Conservation (phyloP, 768 basidiomycete species). For the Xanthoconium purpureum region DNA sequence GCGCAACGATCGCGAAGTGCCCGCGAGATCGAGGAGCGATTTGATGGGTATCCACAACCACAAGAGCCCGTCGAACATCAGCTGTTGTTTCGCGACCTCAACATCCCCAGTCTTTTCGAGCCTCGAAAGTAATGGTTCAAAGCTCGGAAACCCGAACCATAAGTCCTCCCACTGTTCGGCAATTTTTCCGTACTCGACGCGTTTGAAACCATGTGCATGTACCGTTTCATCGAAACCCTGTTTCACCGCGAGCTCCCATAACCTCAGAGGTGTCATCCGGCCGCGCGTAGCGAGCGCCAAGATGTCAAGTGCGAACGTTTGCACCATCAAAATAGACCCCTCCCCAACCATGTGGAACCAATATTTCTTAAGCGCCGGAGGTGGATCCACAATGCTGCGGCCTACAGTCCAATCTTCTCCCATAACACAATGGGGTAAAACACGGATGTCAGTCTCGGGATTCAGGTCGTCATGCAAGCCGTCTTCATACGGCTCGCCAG, state of each 20-base stretch:
- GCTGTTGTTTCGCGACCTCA: neutral
- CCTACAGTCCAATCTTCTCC: neutral
- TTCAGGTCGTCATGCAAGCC: neutral
- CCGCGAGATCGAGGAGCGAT: neutral
- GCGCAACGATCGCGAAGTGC: neutral
- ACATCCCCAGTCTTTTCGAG: neutral
- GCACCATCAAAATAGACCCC: neutral
- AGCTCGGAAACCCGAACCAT: neutral
- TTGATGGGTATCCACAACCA: neutral
- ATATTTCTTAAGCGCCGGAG: neutral
- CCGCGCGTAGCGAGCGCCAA: neutral
- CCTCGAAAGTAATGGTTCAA: neutral
- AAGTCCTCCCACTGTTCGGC: too few relatives aligned
- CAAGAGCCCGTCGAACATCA: neutral
- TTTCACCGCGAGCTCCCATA: neutral
- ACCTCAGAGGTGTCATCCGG: neutral
- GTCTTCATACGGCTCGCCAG: neutral
- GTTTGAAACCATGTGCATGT: neutral
- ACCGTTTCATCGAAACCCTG: neutral
- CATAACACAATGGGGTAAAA: neutral
- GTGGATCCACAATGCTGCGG: neutral
- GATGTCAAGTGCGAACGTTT: too few relatives aligned
- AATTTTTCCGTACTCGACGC: neutral
- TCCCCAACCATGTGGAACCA: neutral
- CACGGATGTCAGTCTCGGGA: neutral